Percentiles rank a stretch among this genome's conserved stretches.
phyloP scores from a whole-genome alignment of 768 basidiomycete genomes.

The Phylloporus scabripes region DNA sequence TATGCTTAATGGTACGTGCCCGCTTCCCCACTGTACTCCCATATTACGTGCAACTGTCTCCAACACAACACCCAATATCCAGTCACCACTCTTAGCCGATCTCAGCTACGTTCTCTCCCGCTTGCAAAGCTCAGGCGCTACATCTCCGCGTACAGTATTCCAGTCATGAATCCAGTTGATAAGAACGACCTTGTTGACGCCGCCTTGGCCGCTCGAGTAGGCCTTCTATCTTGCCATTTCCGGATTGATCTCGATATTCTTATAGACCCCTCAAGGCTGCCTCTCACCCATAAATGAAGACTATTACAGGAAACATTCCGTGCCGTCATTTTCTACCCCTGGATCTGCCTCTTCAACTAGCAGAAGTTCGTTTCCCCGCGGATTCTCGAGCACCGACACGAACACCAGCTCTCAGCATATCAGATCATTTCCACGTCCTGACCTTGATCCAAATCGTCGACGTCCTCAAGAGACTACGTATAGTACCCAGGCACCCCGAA shows the following conservation, averaged over 20 bases:
- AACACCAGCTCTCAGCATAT: conserved; percentile 22
- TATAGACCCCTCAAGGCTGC: conserved; percentile 57
- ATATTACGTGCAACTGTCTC: neutral
- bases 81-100: conserved; percentile 68
- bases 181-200: conserved; percentile 75
- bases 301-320: conserved; percentile 27
- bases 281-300: conserved; percentile 58
- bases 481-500: conserved; percentile 16
- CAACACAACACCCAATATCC: neutral
- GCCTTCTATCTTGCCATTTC: conserved; percentile 18
- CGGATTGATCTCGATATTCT: neutral
- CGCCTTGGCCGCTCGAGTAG: conserved; percentile 46
- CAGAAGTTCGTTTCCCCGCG: conserved; percentile 15
- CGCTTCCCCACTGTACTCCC: neutral
- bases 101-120: conserved; percentile 49
- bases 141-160: conserved; percentile 63
- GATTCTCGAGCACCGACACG: conserved; percentile 1
- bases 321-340: conserved; percentile 15
- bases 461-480: conserved; percentile 16
- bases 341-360: conserved; percentile 12
- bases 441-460: conserved; percentile 47
- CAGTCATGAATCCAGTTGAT: conserved; percentile 57
- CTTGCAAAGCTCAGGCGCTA: conserved; percentile 65
- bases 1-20: conserved; percentile 51
- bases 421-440: conserved; percentile 53